Percentiles rank a stretch among this genome's conserved stretches.
Conservation (phyloP, 495 filamentous ascomycete genomes). For the Aspergillus leporis region DNA sequence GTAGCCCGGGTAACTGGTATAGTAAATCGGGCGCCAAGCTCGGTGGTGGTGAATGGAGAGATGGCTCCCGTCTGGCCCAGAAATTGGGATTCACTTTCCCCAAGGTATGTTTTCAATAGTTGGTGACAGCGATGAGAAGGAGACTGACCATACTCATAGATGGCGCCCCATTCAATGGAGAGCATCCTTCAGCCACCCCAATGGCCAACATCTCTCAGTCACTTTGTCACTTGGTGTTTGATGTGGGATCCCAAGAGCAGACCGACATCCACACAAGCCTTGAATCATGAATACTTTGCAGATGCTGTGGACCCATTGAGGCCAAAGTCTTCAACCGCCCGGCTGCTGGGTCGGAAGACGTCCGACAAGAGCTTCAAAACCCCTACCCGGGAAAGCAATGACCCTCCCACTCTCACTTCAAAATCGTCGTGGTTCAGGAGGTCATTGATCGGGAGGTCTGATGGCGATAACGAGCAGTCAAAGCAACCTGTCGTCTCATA, state of each 20-base stretch:
- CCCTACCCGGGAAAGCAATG: conserved; percentile 61
- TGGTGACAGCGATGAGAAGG: not conserved
- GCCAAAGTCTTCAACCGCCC: conserved; percentile 86
- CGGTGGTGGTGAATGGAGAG: conserved; percentile 97
- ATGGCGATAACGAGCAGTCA: conserved; percentile 44
- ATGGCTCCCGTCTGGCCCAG: conserved; percentile 86
- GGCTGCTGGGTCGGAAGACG: conserved; percentile 82
- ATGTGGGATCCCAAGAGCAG: conserved; percentile 98
- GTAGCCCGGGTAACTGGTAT: conserved; percentile 97
- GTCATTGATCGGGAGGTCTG: conserved; percentile 76
- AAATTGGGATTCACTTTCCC: conserved; percentile 99
- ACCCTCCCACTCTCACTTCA: conserved; percentile 68
- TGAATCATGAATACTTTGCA: conserved; percentile 93
- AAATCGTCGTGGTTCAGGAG: conserved; percentile 97
- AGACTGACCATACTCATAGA: conserved; percentile 51
- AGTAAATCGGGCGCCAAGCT: conserved; percentile 83
- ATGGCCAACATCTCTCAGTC: conserved; percentile 84
- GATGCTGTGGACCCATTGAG: conserved; percentile 92
- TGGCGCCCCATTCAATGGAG: conserved; percentile 97
- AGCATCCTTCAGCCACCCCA: conserved; percentile 85
- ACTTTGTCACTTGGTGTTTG: conserved; percentile 97
- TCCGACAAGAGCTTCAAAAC: conserved; percentile 69
- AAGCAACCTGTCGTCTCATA: conserved; percentile 53
- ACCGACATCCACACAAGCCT: conserved; percentile 90
- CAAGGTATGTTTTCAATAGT: conserved; percentile 51